Conservation (phyloP, 1,284 basidiomycete genomes). For the Irpex sp. region DNA sequence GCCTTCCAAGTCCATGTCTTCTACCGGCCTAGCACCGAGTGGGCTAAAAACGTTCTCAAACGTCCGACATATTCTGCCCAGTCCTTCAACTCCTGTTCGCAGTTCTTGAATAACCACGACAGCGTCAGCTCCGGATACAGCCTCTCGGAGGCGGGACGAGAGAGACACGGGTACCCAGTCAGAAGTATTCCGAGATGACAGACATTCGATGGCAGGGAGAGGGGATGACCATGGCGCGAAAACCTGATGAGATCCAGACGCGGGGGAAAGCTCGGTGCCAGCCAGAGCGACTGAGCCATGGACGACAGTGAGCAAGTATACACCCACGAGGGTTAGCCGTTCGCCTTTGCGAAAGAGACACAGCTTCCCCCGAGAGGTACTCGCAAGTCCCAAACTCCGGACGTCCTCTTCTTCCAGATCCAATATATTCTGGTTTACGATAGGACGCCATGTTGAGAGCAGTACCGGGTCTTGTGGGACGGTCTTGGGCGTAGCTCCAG, state of each 20-base stretch:
- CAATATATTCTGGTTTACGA: slow-evolving; percentile 42
- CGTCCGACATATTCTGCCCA: slow-evolving; percentile 57
- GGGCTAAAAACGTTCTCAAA: slow-evolving; percentile 58
- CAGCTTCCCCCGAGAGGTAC: slow-evolving; percentile 24
- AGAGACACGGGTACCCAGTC: neutral
- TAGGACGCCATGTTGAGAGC: slow-evolving; percentile 43
- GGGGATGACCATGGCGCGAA: slow-evolving; percentile 70
- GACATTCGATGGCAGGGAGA: slow-evolving; percentile 49
- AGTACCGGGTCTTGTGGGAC: slow-evolving; percentile 13
- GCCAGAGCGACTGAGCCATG: slow-evolving; percentile 50
- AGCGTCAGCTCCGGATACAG: slow-evolving; percentile 21
- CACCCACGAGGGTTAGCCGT: slow-evolving; percentile 56
- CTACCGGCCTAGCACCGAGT: slow-evolving; percentile 25
- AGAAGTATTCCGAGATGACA: slow-evolving; percentile 7
- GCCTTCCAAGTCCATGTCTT: slow-evolving; percentile 43
- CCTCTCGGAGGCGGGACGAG: slow-evolving; percentile 12
- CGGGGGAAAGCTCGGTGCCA: slow-evolving; percentile 45
- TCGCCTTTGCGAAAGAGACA: slow-evolving; percentile 42
- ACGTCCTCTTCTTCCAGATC: slow-evolving; percentile 37
- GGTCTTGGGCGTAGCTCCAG: neutral
- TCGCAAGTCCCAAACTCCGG: slow-evolving; percentile 20
- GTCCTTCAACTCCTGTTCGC: slow-evolving; percentile 55
- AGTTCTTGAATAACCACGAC: slow-evolving; percentile 54
- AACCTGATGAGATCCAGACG: slow-evolving; percentile 39
- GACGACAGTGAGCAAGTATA: slow-evolving; percentile 50